Evolutionary conservation across 2,329 filamentous ascomycete species (phyloP), one percentile per base, ranked within the genome.

Genomic region (Trichoderma cornu-damae): DNA sequence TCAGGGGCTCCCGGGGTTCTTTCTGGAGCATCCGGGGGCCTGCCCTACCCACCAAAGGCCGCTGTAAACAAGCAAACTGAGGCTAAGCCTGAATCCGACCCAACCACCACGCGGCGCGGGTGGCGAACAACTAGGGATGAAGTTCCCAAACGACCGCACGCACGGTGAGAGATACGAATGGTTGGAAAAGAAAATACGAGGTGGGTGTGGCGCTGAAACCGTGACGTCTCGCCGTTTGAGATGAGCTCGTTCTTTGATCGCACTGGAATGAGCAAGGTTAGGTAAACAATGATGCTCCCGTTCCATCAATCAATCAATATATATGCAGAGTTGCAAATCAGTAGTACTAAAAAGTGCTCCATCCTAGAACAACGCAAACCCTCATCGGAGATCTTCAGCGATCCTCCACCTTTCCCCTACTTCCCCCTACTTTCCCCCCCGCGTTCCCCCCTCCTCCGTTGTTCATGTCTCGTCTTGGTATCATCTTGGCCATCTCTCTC

Each of bases 101-200:
- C 32, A 16, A 48, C 44, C 44, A 34, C 44, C 44, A 48, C 32
- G 14, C 24, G 37, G 37, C 14, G 37, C 7, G 49, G 26, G 50
- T 53, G 50, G 50, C 50, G 30, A 53, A 24, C 11, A 28, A 20
- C n/a, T n/a, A 28, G 16, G 42, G 43, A 18, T 16, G 28, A 6
- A 18, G 18, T 20, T 35, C 16, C 6, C 3, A 34, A n/a, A 16
- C 20, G 35, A 32, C 40, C 40, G 48, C 34, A 32, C 47, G 47
- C 37, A 20, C 42, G 12, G 12, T 24, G 47, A 8, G 9, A 14
- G 32, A 37, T 55, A 55, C 52, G 52, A 55, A 30, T 6, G 9
- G n/a, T 55, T 22, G 42, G 30, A 42, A 42, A 55, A 35, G 47
- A 55, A 42, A 55, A 55, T 55, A 55, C 52, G 52, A 55, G 52